Evolutionary conservation across 331 rosid species (phyloP).

Genomic region (Quercus lobata): DNA sequence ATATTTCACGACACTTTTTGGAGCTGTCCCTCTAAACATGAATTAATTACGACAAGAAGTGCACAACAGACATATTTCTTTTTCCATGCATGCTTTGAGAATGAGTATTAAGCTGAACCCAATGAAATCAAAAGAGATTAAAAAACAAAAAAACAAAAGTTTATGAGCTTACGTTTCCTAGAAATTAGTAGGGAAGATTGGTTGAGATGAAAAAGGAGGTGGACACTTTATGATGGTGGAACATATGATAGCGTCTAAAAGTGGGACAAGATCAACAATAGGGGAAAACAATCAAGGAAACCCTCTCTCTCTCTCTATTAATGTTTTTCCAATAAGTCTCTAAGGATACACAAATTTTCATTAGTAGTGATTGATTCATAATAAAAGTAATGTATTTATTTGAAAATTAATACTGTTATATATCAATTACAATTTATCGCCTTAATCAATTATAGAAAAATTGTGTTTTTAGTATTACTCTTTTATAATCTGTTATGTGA

Average conservation of each 20-base stretch:
- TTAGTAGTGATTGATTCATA: too few species aligned
- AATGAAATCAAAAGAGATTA: too few species aligned
- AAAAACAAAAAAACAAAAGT: background rate
- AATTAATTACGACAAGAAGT: background rate
- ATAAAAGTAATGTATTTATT: too few species aligned
- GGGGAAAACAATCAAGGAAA: background rate
- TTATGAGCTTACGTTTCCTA: background rate
- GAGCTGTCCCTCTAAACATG: background rate
- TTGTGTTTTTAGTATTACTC: too few species aligned
- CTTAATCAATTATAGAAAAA: too few species aligned
- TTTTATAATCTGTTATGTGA: background rate
- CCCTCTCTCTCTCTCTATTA: background rate
- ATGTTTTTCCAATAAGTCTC: too few species aligned
- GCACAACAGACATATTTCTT: background rate
- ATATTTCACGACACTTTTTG: background rate
- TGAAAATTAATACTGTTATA: too few species aligned
- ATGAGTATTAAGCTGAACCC: too few species aligned
- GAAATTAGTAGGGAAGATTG: background rate
- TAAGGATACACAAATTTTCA: too few species aligned
- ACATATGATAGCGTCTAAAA: background rate
- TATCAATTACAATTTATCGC: too few species aligned
- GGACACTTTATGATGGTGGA: background rate
- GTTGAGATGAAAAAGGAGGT: background rate
- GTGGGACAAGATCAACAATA: background rate
- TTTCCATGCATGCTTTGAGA: background rate